These are phyloP conservation scores for Zygotorulaspora danielsina DNA, from an alignment of 805 yeast species.

Conservation along the genomic window DNA sequence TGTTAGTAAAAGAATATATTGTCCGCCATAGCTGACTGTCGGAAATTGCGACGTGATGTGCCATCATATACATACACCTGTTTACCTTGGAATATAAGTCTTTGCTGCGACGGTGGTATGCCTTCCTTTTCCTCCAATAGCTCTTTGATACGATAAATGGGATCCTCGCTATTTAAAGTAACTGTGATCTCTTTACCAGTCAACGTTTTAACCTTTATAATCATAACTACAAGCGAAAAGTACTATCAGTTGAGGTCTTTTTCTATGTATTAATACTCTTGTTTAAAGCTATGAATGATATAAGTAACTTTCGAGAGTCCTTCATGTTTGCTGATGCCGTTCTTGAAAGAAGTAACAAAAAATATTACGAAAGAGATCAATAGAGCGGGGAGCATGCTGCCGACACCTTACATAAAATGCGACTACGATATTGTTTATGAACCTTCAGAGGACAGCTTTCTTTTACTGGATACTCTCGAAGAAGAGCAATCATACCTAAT, in stretches of 20 bases:
- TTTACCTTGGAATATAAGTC: constrained; percentile 83
- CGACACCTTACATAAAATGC: constrained; percentile 66
- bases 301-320: background rate
- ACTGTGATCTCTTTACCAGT: constrained; percentile 38
- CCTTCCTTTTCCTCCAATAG: constrained; percentile 95
- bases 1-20: constrained; percentile 17
- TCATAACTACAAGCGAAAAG: constrained; percentile 11
- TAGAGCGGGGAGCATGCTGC: constrained; percentile 49
- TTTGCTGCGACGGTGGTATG: constrained; percentile 93
- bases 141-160: constrained; percentile 73
- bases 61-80: constrained; percentile 68
- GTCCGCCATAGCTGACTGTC: too few species aligned
- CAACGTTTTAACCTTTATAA: constrained; percentile 31
- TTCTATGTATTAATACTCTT: background rate
- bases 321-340: background rate
- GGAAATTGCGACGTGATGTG: too few species aligned
- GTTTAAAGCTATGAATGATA: too few species aligned
- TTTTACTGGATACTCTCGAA: constrained; percentile 78
- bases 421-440: constrained; percentile 80
- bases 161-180: constrained; percentile 34
- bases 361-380: background rate
- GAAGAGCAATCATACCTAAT: constrained; percentile 42
- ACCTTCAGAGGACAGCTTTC: constrained; percentile 90
- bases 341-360: background rate
- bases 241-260: too few species aligned